Conservation (phyloP, 305 asterid genomes). For the Fraxinus ornus region DNA sequence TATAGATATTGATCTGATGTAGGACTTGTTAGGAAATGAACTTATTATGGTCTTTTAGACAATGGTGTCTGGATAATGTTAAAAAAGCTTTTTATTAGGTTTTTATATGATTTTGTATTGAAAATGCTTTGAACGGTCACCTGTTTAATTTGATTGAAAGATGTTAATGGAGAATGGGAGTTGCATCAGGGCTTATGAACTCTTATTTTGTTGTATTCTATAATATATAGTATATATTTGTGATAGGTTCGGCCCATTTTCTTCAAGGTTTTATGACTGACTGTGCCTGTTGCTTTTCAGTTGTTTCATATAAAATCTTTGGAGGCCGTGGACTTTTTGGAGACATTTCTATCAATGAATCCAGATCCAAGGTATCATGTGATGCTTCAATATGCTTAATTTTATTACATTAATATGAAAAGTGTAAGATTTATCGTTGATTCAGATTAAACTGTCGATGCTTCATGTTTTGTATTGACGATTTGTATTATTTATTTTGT, state of each 20-base stretch:
- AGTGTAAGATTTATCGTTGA: not conserved
- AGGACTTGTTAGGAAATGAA: not conserved
- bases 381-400: not conserved
- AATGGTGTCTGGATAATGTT: not conserved
- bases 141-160: not conserved
- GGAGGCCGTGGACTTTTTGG: constrained; percentile 74
- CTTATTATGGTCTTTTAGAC: not conserved
- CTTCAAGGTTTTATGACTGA: constrained; percentile 11
- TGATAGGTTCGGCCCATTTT: not conserved
- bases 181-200: not conserved
- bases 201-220: not conserved
- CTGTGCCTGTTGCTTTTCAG: constrained; percentile 42
- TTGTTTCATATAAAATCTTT: constrained; percentile 51
- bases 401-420: not conserved
- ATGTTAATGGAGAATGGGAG: not conserved
- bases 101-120: not conserved
- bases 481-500: not conserved
- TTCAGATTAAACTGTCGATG: not conserved
- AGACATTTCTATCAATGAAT: constrained; percentile 70
- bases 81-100: not conserved
- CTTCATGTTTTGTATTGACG: not conserved
- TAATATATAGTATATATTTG: not conserved
- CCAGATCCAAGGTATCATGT: constrained; percentile 66
- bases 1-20: not conserved
- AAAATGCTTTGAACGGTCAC: not conserved